Conservation (phyloP, 164 flowering plant species). For the Chloranthus sessilifolius region DNA sequence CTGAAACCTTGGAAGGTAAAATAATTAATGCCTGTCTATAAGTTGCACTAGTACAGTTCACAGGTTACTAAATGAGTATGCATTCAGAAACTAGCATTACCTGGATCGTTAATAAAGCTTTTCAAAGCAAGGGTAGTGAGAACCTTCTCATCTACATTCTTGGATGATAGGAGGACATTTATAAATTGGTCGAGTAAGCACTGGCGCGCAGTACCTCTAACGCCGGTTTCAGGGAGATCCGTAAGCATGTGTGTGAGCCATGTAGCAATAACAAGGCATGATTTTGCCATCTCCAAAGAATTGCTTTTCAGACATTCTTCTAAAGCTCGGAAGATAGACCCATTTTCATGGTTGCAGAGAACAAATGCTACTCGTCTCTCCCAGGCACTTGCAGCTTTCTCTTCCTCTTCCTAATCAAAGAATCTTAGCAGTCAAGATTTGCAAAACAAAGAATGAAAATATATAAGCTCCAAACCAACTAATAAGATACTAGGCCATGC, state of each 20-base stretch:
- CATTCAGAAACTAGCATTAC: conserved; percentile 21
- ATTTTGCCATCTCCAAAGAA: conserved; percentile 56
- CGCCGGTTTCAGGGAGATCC: conserved; percentile 56
- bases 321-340: conserved; percentile 58
- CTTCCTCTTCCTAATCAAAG: conserved; percentile 48
- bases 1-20: conserved; percentile 22
- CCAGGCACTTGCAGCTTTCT: conserved; percentile 53
- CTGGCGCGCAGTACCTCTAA: conserved; percentile 43
- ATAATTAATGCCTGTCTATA: not conserved
- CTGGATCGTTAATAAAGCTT: conserved; percentile 48
- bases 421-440: too few relatives aligned
- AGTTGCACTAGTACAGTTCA: not conserved
- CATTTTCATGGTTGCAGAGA: conserved; percentile 72
- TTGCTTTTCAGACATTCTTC: conserved; percentile 65
- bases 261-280: conserved; percentile 56
- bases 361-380: conserved; percentile 62
- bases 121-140: conserved; percentile 57
- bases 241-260: conserved; percentile 65
- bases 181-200: conserved; percentile 55
- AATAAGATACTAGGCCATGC: conserved; percentile 5
- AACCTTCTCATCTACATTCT: conserved; percentile 58
- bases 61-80: not conserved
- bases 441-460: not conserved
- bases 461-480: conserved; percentile 1
- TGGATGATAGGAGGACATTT: conserved; percentile 64